Conservation (phyloP, 352 stramenopile genomes). For the Phytophthora megakarya region DNA sequence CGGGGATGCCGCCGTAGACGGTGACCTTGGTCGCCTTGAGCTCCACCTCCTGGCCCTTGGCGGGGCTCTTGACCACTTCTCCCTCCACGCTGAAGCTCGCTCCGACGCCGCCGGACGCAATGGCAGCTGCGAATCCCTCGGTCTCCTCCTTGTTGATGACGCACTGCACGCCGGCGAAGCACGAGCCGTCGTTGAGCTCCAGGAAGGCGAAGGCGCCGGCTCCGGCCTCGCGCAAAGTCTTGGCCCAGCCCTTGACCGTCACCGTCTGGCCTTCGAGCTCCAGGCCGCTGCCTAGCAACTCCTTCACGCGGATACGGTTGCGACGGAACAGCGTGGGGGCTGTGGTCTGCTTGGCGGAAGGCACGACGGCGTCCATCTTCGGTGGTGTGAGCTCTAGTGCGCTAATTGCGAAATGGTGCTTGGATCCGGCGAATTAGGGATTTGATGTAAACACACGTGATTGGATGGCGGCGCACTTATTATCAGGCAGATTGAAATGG, state of each 20-base stretch:
- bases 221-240: conserved; percentile 89
- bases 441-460: conserved; percentile 18
- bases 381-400: conserved; percentile 9
- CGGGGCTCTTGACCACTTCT: conserved; percentile 84
- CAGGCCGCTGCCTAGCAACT: conserved; percentile 66
- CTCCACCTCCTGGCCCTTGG: conserved; percentile 93
- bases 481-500: too few species aligned
- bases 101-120: conserved; percentile 85
- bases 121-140: conserved; percentile 75
- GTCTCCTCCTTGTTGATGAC: conserved; percentile 81
- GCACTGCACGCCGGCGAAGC: conserved; percentile 87
- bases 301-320: conserved; percentile 86
- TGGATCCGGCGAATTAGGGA: conserved; percentile 9
- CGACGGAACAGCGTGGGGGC: conserved; percentile 75
- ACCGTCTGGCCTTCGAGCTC: conserved; percentile 83
- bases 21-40: conserved; percentile 88
- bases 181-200: conserved; percentile 95
- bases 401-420: conserved; percentile 34
- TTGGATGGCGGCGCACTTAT: conserved; percentile 30
- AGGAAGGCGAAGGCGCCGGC: conserved; percentile 94
- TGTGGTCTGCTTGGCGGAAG: conserved; percentile 43
- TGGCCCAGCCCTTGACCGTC: conserved; percentile 94
- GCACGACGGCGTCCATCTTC: conserved; percentile 58
- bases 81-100: conserved; percentile 86
- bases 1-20: conserved; percentile 87